Evolutionary conservation across 2,329 filamentous ascomycete species (phyloP), one percentile per base, ranked within the genome.

Genomic region (Talaromyces pinophilus): DNA sequence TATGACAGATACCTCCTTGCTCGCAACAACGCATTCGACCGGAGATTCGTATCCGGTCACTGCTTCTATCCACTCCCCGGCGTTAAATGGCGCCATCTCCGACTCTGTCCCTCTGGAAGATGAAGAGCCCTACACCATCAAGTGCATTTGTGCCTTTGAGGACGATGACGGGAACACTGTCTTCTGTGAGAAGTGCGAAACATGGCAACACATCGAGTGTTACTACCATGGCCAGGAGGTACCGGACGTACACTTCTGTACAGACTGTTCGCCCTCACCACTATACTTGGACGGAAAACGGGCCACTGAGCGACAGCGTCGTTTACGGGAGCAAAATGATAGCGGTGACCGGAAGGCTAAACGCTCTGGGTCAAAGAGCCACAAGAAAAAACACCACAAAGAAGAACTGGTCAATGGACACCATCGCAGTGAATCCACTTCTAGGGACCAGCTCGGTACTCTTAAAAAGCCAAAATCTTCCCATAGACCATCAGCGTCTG

Each of bases 101-200:
- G 79, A 81, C 71, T 77, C 75, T 62, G 75, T 75, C 70, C 72
- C 74, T 63, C 74, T 76, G 68, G 80, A 81, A 60, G 80, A 82
- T 68, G 78, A 80, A 70, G 81, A 82, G 68, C 80, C 81, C 68
- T 96, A 96, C 79, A 96, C 92, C 67, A 97, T 98, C 83, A 97
- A 96, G 84, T 99, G 95, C 86, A 96, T 98, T 73, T 99, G 95
- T 82, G 89, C 89, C 78, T 97, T 91, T 80, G 83, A 88, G 78
- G 93, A 96, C 82, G 95, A 99, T 84, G 95, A 99, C 83, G 95
- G 95, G 80, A 94, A 92, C 80, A 99, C 95, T 67, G 96, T 99
- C 69, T 92, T 93, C 80, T 99, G 95, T 84, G 95, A 98, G 77
- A 87, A 85, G 67, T 99, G 95, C 84, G 92, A 97, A 77, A 95